phyloP scores from a whole-genome alignment of 345 rosid species.

The Gynandropsis gynandra region DNA sequence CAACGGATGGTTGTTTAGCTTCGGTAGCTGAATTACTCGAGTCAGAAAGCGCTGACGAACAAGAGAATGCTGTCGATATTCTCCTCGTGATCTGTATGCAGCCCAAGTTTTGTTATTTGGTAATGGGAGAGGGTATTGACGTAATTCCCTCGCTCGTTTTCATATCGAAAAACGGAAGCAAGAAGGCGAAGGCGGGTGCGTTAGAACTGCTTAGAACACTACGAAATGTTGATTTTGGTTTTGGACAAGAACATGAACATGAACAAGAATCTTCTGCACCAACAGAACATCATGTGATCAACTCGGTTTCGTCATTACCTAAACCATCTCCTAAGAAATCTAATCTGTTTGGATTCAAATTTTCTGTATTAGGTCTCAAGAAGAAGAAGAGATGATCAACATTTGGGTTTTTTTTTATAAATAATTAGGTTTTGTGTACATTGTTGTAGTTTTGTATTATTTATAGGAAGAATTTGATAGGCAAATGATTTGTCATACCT shows the following conservation, averaged over 20 bases:
- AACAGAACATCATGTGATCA: neutral
- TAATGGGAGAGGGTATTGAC: constrained; percentile 45
- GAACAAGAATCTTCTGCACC: constrained; percentile 22
- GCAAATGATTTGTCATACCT: no score
- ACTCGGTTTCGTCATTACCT: neutral
- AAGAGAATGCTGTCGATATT: constrained; percentile 49
- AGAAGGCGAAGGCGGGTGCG: constrained; percentile 48
- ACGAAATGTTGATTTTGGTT: constrained; percentile 26
- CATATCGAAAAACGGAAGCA: constrained; percentile 55
- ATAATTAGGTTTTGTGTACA: no score
- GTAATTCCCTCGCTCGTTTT: constrained; percentile 48
- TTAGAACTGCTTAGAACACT: constrained; percentile 63
- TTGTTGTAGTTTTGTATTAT: no score
- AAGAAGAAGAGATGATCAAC: constrained; percentile 36
- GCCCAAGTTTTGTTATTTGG: constrained; percentile 42
- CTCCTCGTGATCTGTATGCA: constrained; percentile 39
- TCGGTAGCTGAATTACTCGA: constrained; percentile 57
- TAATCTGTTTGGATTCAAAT: constrained; percentile 29
- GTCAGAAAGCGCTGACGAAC: constrained; percentile 42
- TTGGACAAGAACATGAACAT: constrained; percentile 23
- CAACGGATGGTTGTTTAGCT: constrained; percentile 54
- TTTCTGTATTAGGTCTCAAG: constrained; percentile 21
- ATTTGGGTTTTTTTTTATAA: no score
- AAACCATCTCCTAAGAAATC: constrained; percentile 32
- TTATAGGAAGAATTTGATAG: no score